Base-by-base conservation (phyloP, 1,284 basidiomycete genomes). In the Vanrija humicola region DNA sequence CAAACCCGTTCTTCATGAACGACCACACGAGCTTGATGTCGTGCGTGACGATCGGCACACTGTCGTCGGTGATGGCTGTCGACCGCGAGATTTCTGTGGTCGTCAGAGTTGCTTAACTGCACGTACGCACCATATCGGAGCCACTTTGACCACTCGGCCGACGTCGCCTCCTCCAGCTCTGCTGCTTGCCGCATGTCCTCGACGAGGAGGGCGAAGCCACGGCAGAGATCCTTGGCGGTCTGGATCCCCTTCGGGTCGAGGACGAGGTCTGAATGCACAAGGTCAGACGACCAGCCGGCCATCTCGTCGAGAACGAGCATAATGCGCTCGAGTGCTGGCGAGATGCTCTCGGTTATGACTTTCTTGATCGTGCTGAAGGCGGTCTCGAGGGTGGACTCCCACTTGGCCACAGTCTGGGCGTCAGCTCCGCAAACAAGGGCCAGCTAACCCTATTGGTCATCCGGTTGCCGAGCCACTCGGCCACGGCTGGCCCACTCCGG, bases 21-120 rank as follows among this genome's bases (percentile, higher is more conserved):
- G 72, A 65, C 73, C 73, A 75, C 3, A 67, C 66, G 12, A 66
- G 63, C 53, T 75, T 75, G 43, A 72, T 55, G 54, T 75, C 73
- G 54, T 70, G 53, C 0, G 54, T 60, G 3, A 66, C 62, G 1
- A 50, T 21, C 1, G 66, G 65, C 4, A 64, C 50, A 0, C 34
- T 16, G 15, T 60, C 58, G 46, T 61, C 59, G 0, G 38, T 25
- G 10, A 23, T 16, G 0, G 50, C 45, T 0, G 44, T 38, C 10
- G 43, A 34, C 28, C 55, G 53, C 4, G 42, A 23, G 50, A 61
- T 55, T 42, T 61, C 59, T 61, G 34, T 49, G 21, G 21, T 23
- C 19, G 51, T 43, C 14, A 21, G 7, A 16, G 10, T 1, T 4
- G 0, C 3, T 1, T 5, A 23, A 2, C 21, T 15, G 9, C 1